These are phyloP conservation scores for Colletotrichum brevisporum DNA, from an alignment of 2,329 filamentous ascomycete genomes.

Conservation along the genomic window DNA sequence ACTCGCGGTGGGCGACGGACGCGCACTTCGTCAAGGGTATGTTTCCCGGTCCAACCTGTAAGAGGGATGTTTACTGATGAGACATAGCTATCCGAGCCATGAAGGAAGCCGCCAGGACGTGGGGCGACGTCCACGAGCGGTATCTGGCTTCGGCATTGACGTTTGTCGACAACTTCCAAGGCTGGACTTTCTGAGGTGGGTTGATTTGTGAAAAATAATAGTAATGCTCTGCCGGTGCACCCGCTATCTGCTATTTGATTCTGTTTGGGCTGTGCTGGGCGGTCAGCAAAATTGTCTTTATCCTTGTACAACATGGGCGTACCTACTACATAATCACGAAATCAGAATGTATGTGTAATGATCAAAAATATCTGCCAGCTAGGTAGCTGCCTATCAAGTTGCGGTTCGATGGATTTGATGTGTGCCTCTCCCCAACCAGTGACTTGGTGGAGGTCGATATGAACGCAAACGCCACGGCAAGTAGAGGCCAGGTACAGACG, in stretches of 20 bases:
- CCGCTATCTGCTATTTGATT: no score
- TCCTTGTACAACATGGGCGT: conserved; percentile 4
- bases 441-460: no score
- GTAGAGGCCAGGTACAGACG: no score
- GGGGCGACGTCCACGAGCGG: conserved; percentile 77
- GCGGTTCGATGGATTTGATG: no score
- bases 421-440: no score
- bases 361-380: background rate
- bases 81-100: conserved; percentile 76
- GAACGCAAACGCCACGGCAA: no score
- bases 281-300: background rate
- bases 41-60: conserved; percentile 38
- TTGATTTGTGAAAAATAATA: background rate
- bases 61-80: background rate
- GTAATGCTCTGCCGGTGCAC: background rate
- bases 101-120: conserved; percentile 80
- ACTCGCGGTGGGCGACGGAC: conserved; percentile 77
- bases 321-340: conserved; percentile 21
- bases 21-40: conserved; percentile 88
- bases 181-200: conserved; percentile 67
- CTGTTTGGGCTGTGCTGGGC: background rate
- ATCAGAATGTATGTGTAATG: conserved; percentile 12
- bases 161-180: conserved; percentile 80
- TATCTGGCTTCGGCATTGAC: conserved; percentile 79
- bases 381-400: background rate